These are phyloP conservation scores for Tetradesmus lagerheimii DNA, from an alignment of 139 green algal genomes.

Conservation along the genomic window DNA sequence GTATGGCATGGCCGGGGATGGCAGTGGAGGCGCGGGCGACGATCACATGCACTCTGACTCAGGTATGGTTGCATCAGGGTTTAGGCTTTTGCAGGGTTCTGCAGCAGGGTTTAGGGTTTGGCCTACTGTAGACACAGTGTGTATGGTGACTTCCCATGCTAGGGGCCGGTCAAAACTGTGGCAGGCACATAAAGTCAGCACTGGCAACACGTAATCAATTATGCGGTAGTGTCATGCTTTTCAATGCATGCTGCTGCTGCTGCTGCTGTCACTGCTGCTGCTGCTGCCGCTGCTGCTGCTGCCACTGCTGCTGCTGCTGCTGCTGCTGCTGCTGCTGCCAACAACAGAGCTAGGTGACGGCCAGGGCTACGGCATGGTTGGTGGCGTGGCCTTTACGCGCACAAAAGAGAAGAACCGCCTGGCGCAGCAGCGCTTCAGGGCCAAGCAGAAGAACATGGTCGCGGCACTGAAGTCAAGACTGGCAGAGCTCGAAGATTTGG, in stretches of 20 bases:
- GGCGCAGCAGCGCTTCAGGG: slow-evolving; percentile 37
- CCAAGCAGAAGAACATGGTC: slow-evolving; percentile 47
- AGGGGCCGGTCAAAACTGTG: too few species aligned
- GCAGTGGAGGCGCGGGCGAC: background rate
- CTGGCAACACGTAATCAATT: too few species aligned
- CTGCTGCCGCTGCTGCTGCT: slow-evolving; percentile 14
- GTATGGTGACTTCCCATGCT: too few species aligned
- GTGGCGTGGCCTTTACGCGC: background rate
- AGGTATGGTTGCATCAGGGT: too few species aligned
- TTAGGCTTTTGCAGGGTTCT: too few species aligned
- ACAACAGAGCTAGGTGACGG: background rate
- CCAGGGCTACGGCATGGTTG: background rate
- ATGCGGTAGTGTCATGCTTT: too few species aligned
- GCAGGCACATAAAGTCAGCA: too few species aligned
- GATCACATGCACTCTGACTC: background rate
- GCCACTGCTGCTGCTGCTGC: background rate
- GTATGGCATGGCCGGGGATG: background rate
- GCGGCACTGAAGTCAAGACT: slow-evolving; percentile 9
- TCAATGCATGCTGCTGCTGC: too few species aligned
- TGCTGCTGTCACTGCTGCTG: background rate
- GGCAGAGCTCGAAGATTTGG: slow-evolving; percentile 14
- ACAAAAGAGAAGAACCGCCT: slow-evolving; percentile 39
- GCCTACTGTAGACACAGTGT: too few species aligned
- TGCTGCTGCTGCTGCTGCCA: background rate
- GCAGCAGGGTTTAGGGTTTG: too few species aligned